These are phyloP conservation scores for Hypoxylon fragiforme DNA, from an alignment of 495 filamentous ascomycete species.

Conservation along the genomic window DNA sequence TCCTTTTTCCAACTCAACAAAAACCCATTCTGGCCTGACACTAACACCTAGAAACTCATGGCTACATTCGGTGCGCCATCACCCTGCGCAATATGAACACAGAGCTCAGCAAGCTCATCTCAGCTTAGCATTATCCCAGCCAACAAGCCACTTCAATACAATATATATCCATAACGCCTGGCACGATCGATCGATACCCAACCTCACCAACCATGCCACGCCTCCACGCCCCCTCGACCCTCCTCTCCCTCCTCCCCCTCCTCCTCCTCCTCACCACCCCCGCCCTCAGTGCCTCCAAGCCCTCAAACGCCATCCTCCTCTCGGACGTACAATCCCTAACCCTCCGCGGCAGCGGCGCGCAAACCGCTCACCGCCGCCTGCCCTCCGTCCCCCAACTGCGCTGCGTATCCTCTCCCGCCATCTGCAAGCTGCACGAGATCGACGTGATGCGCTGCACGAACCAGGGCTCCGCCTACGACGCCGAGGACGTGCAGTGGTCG, in stretches of 20 bases:
- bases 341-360: slow-evolving; percentile 58
- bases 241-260: slow-evolving; percentile 34
- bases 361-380: slow-evolving; percentile 75
- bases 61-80: not conserved
- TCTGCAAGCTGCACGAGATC: slow-evolving; percentile 66
- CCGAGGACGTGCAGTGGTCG: slow-evolving; percentile 82
- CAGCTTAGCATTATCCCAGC: not conserved
- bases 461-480: slow-evolving; percentile 67
- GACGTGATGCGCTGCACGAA: slow-evolving; percentile 90
- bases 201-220: not conserved
- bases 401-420: slow-evolving; percentile 70
- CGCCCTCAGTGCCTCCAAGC: slow-evolving; percentile 32
- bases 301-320: slow-evolving; percentile 66
- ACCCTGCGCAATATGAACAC: not conserved
- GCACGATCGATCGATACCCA: no score
- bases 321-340: slow-evolving; percentile 79
- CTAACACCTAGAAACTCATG: no score
- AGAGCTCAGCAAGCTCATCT: no score
- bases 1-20: slow-evolving; percentile 1
- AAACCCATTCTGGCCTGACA: no score
- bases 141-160: no score
- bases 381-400: slow-evolving; percentile 77
- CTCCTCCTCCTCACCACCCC: slow-evolving; percentile 35
- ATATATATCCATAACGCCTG: no score
- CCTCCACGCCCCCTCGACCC: slow-evolving; percentile 8